Evolutionary conservation across 2,329 filamentous ascomycete species (phyloP), one percentile per base, ranked within the genome.

Genomic region (Cryphonectria naterciae): DNA sequence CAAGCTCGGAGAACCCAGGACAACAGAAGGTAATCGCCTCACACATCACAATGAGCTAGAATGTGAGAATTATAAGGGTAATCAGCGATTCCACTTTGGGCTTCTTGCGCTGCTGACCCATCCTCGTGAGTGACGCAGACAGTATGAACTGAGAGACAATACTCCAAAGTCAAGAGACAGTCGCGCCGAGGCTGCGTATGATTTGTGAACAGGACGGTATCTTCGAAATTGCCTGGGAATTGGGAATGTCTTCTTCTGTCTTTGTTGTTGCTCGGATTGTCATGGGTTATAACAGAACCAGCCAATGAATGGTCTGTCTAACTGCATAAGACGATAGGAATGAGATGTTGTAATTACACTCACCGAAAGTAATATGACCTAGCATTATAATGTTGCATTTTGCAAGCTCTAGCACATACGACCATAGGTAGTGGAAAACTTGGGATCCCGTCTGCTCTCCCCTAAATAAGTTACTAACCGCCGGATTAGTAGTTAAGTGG

Each of bases 351-450:
- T 8, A 6, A 28, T 17, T 56, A n/a, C 3, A 25, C n/a, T 4
- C 3, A 28, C 52, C 10, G 2, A 17, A 49, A n/a, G 46, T n/a
- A 5, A 49, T 19, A 1, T 52, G 2, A 2, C 4, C 10, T 25
- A 52, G 8, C 15, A 52, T n/a, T 52, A 56, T 56, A 56, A 28
- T 15, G 52, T 56, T 28, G 8, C n/a, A 56, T 4, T 28, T 2
- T 28, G 8, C 0, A 17, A 6, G 2, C 17, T 1, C 13, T 15
- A 58, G 6, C 28, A 35, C 54, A 58, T 58, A 58, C 28, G 54
- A 58, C 54, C 54, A 58, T 32, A 56, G 52, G 52, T 56, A 56
- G 52, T 56, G 52, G 52, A 28, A 56, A 56, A 56, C 52, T 56
- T 56, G 52, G 52, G 52, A 56, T 56, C 52, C 52, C 52, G 52